A percentile compares a stretch with the other conserved stretches of the same genome.
These are phyloP conservation scores for Rhizophagus clarus DNA, from an alignment of 192 early-diverging fungal species.

Conservation along the genomic window DNA sequence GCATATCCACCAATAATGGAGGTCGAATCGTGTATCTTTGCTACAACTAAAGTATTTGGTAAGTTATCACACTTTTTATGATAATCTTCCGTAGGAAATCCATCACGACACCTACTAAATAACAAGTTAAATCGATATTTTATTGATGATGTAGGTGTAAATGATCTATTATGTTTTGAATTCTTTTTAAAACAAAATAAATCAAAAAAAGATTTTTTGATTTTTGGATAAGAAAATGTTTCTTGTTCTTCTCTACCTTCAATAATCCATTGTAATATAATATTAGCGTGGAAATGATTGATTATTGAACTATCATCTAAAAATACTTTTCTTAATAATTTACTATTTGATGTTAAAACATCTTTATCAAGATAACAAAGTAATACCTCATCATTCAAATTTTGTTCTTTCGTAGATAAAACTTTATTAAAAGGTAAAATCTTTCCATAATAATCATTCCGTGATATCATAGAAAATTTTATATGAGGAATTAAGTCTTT, in stretches of 20 bases:
- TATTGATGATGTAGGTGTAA: not conserved
- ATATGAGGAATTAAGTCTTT: not conserved
- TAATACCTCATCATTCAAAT: not conserved
- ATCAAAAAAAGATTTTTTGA: not conserved
- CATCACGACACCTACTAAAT: not conserved
- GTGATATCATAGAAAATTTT: not conserved
- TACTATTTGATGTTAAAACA: not conserved
- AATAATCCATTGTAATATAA: conserved; percentile 3
- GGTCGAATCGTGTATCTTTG: not conserved
- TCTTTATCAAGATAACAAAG: not conserved
- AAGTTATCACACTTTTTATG: not conserved
- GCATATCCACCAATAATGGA: conserved; percentile 8
- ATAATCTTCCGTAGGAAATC: not conserved
- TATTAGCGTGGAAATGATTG: not conserved
- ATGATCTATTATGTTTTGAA: not conserved
- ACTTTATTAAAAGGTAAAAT: not conserved
- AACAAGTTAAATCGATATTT: not conserved
- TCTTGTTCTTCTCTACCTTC: not conserved
- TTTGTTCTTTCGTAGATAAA: not conserved
- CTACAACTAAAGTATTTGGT: not conserved
- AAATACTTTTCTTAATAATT: not conserved
- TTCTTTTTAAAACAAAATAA: not conserved
- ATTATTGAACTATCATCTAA: not conserved
- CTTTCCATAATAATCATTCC: not conserved
- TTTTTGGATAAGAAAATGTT: not conserved